Base-by-base conservation (phyloP, 2,329 filamentous ascomycete species). In the Alternaria consortialis region DNA sequence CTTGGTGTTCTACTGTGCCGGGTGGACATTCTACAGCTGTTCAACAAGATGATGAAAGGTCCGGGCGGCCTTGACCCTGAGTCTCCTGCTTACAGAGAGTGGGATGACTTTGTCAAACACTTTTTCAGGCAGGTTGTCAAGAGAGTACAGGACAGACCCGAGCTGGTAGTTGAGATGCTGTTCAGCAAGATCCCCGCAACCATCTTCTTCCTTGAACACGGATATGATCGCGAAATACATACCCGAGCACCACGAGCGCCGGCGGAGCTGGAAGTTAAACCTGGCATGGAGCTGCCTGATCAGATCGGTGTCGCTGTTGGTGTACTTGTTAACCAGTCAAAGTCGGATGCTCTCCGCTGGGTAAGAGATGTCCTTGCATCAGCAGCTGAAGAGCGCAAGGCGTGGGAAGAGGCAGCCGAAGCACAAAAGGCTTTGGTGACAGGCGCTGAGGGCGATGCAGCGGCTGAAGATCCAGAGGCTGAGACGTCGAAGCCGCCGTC, bases 41-140 rank as follows among this genome's bases (percentile, higher is more conserved):
- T 99, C 51, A 89, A 97, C 75, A 90, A 88, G 73, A 94, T 99
- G 88, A 91, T 98, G 78, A 96, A 96, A 76, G 94, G 94, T 0
- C 91, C 92, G 0, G 87, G 92, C 60, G 87, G 90, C 1, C 81
- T 98, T 32, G 89, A 94, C 72, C 85, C 85, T 34, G 84, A 84
- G 17, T 87, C 86, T 12, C 77, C 85, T n/a, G 85, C 87, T 60
- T 97, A 87, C 80, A 91, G 88, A 70, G 95, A 99, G 70, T 98
- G 94, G 93, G 91, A 97, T 73, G 92, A 97, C 70, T 84, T 99
- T 36, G 87, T 92, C 5, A 91, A 90, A 76, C 94, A 97, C 71
- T 85, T 98, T 39, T 86, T 97, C 66, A 89, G 90, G 68, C 90
- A 90, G 72, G 90, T 94, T 65, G 85, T 92, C 56, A 93, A 91